phyloP scores from a whole-genome alignment of 2,329 filamentous ascomycete genomes.

The Apiospora arundinis region DNA sequence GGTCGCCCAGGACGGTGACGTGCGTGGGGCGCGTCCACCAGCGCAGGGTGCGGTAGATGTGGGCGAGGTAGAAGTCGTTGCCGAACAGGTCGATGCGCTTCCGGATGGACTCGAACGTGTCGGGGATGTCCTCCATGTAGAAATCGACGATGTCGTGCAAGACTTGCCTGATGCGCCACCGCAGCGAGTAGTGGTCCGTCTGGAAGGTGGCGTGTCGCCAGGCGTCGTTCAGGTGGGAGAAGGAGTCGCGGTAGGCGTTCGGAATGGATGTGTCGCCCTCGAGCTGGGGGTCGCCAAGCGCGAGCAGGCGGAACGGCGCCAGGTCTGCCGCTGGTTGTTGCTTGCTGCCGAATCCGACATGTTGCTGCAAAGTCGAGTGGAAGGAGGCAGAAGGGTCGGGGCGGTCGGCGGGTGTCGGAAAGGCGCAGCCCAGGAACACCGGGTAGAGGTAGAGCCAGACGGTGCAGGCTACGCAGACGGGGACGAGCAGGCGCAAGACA shows the following conservation, averaged over 20 bases:
- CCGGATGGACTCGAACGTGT: conserved; percentile 68
- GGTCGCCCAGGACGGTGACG: conserved; percentile 85
- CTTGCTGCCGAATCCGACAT: conserved; percentile 36
- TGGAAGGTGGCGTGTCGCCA: conserved; percentile 55
- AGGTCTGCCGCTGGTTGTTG: conserved; percentile 34
- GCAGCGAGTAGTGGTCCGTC: conserved; percentile 51
- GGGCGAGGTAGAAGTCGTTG: conserved; percentile 93
- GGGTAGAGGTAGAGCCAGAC: conserved; percentile 90
- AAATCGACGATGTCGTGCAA: conserved; percentile 68
- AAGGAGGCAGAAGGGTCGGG: conserved; percentile 40
- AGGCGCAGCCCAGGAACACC: conserved; percentile 78
- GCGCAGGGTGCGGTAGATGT: conserved; percentile 83
- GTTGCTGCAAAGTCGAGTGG: conserved; percentile 45
- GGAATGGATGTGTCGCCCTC: conserved; percentile 90
- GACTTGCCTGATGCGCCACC: conserved; percentile 58
- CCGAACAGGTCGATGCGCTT: conserved; percentile 89
- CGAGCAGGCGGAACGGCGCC: conserved; percentile 85
- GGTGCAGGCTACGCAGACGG: conserved; percentile 73
- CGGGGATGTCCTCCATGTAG: conserved; percentile 70
- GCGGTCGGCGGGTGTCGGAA: conserved; percentile 60
- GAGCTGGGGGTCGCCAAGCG: conserved; percentile 90
- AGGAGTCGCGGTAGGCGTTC: conserved; percentile 56
- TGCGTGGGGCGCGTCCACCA: conserved; percentile 91
- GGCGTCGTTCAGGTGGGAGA: conserved; percentile 59
- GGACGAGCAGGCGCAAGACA: conserved; percentile 62